These are phyloP conservation scores for Botrytis deweyae DNA, from an alignment of 2,329 filamentous ascomycete species.

Conservation along the genomic window DNA sequence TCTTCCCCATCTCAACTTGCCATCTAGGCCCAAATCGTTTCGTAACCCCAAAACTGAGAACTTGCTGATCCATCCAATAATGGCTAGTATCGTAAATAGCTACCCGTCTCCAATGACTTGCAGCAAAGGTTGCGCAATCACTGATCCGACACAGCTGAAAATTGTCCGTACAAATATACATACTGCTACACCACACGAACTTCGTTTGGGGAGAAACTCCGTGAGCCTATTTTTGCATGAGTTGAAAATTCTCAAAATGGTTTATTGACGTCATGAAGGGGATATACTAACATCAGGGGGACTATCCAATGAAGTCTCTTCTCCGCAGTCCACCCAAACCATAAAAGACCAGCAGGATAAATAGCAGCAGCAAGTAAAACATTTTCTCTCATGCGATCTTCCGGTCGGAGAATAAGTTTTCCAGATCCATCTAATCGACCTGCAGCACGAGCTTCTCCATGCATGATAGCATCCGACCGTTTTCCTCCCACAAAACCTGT, in stretches of 20 bases:
- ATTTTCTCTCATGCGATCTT: constrained; percentile 82
- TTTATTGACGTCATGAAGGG: background rate
- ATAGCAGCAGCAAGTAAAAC: constrained; percentile 71
- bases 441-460: constrained; percentile 68
- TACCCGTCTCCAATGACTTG: constrained; percentile 71
- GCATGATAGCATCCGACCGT: constrained; percentile 83
- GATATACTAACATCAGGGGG: constrained; percentile 47
- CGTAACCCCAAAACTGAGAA: constrained; percentile 59
- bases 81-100: constrained; percentile 64
- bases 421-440: constrained; percentile 67
- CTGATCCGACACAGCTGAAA: constrained; percentile 67
- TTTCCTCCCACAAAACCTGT: constrained; percentile 68
- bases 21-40: constrained; percentile 60
- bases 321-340: constrained; percentile 74
- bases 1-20: constrained; percentile 60
- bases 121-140: constrained; percentile 71
- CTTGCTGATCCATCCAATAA: constrained; percentile 57
- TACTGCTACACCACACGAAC: constrained; percentile 71
- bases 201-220: constrained; percentile 73
- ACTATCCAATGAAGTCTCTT: constrained; percentile 64
- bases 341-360: constrained; percentile 68
- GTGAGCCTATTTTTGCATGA: constrained; percentile 52
- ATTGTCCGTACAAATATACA: constrained; percentile 83
- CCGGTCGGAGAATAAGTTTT: constrained; percentile 66
- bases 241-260: background rate